Evolutionary conservation across 495 filamentous ascomycete species (phyloP).

Genomic region (Pyronema domesticum): DNA sequence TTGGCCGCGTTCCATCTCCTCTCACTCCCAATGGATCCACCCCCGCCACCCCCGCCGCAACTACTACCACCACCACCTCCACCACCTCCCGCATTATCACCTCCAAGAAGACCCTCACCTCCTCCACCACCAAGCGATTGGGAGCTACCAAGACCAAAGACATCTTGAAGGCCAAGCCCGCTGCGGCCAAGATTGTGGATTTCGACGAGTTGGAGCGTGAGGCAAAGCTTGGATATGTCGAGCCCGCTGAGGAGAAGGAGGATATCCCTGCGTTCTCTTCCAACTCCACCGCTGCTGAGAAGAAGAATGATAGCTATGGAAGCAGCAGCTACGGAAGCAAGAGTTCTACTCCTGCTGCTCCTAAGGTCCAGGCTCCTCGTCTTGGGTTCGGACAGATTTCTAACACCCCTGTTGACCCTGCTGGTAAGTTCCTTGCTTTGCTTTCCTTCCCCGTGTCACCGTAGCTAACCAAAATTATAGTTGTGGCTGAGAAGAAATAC

Average conservation of each 20-base stretch:
- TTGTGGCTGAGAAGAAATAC: no score
- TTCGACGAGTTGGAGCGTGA: slow-evolving; percentile 95
- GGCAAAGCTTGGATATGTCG: slow-evolving; percentile 94
- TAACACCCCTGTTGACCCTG: no score
- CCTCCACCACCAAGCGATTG: slow-evolving; percentile 50
- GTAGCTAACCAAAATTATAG: no score
- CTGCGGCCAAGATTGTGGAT: slow-evolving; percentile 57
- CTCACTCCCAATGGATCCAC: slow-evolving; percentile 55
- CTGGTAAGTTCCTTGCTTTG: no score
- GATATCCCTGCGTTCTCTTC: neutral
- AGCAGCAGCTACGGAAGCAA: no score
- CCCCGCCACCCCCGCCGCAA: slow-evolving; percentile 68
- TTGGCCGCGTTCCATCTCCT: slow-evolving; percentile 70
- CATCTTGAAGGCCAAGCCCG: slow-evolving; percentile 76
- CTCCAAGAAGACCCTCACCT: slow-evolving; percentile 39
- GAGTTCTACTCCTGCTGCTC: no score
- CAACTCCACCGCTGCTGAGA: no score
- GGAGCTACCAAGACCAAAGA: slow-evolving; percentile 77
- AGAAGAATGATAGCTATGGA: no score
- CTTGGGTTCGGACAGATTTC: no score
- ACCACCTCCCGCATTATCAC: slow-evolving; percentile 53
- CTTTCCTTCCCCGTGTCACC: no score
- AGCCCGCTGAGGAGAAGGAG: slow-evolving; percentile 57
- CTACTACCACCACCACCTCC: slow-evolving; percentile 33
- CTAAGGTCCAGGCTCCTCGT: no score